Base-by-base conservation (phyloP, 2,329 filamentous ascomycete genomes). In the Escovopsis sp. region DNA sequence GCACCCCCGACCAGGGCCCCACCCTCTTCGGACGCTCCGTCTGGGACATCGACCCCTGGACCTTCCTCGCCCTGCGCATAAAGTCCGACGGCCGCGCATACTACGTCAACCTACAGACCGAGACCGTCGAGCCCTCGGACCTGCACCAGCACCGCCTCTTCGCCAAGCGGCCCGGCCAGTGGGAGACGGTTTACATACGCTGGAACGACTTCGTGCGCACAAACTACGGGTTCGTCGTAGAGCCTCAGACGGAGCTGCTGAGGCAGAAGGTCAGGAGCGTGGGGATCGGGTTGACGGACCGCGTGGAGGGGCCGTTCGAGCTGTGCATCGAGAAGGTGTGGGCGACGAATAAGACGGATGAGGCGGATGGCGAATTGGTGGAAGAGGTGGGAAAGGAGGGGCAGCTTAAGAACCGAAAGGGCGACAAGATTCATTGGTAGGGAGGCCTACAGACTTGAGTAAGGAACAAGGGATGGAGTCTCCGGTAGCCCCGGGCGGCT, bases 171-270 rank as follows among this genome's bases (percentile, higher is more conserved):
- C 79, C 84, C 0, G 87, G 87, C 1, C 73, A 88, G 53, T 98
- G 91, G 91, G 89, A 98, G 69, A 95, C 91, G 2, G 74, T 95
- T n/a, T 62, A 93, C 37, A 81, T 98, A 48, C 83, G 82, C 47
- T 91, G 88, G 73, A 81, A 80, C 51, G 86, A 94, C 49, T 96
- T 98, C 62, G 89, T 98, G 45, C 73, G 91, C 48, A 98, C 91
- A 12, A 96, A 95, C 57, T 77, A 93, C 55, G 91, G 91, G 7
- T 78, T 84, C 53, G 85, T 94, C 2, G 80, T 95, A 5, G 88
- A 96, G 65, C 91, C 91, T 29, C 89, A 96, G 67, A 80, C 81
- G 11, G 87, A 93, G 59, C 80, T 98, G 62, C 64, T 95, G 57
- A 76, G 82, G 47, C 83, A 93, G 53, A 88, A 86, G 60, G 79